Conservation (phyloP, 1,139 yeast genomes). For the Pneumocystis jirovecii region DNA sequence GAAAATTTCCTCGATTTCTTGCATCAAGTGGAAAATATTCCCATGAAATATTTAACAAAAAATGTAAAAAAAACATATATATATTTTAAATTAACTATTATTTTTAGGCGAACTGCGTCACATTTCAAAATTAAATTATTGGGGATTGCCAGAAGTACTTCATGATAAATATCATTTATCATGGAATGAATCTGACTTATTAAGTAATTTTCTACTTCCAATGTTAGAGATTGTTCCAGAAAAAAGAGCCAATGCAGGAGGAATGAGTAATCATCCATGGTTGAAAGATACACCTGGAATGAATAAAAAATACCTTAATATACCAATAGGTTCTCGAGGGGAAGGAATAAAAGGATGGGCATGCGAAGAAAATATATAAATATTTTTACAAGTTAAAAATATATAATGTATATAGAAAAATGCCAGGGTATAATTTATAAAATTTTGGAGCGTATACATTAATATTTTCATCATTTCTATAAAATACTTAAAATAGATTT, state of each 20-base stretch:
- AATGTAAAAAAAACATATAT: conserved; percentile 16
- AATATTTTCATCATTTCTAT: background rate
- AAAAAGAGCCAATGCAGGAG: conserved; percentile 65
- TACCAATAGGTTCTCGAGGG: conserved; percentile 50
- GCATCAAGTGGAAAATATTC: conserved; percentile 41
- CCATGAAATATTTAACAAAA: conserved; percentile 39
- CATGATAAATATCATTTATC: conserved; percentile 57
- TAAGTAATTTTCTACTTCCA: conserved; percentile 52
- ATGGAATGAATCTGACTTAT: conserved; percentile 37
- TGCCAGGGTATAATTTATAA: background rate
- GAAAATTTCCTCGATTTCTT: conserved; percentile 41
- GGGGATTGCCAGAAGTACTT: conserved; percentile 54
- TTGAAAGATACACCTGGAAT: conserved; percentile 46
- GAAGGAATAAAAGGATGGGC: conserved; percentile 69
- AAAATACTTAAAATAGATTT: background rate
- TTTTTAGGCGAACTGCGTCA: conserved; percentile 33
- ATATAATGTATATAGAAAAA: background rate
- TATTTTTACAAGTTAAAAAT: background rate
- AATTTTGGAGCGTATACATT: background rate
- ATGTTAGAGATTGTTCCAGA: conserved; percentile 61
- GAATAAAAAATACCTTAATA: conserved; percentile 35
- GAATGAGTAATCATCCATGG: conserved; percentile 69
- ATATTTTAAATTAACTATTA: background rate
- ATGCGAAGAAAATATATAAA: background rate
- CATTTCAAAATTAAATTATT: conserved; percentile 50